Conservation (phyloP, 108 stramenopile genomes). For the Fragilaria crotonensis region DNA sequence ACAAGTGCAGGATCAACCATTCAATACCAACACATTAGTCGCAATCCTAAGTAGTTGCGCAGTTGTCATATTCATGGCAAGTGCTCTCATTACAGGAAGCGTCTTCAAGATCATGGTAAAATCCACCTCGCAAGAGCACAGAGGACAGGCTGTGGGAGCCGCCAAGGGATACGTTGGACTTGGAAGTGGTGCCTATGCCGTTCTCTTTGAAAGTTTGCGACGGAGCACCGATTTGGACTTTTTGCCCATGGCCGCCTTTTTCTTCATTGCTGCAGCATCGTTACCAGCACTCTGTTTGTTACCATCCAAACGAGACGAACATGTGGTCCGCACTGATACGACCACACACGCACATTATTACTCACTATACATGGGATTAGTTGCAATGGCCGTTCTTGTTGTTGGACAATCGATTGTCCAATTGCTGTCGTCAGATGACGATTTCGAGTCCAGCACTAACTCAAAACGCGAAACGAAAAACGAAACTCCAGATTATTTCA, state of each 20-base stretch:
- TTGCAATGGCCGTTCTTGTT: constrained; percentile 45
- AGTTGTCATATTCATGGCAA: constrained; percentile 53
- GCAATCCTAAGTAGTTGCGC: constrained; percentile 41
- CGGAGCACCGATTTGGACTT: constrained; percentile 44
- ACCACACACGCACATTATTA: constrained; percentile 59
- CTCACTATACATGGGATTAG: constrained; percentile 55
- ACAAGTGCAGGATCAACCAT: neutral
- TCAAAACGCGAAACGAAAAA: neutral
- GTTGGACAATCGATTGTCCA: constrained; percentile 38
- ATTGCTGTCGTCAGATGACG: constrained; percentile 15
- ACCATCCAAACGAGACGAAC: constrained; percentile 32
- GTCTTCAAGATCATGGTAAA: constrained; percentile 78
- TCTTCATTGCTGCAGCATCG: constrained; percentile 46
- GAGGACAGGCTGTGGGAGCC: constrained; percentile 74
- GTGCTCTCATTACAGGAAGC: constrained; percentile 65
- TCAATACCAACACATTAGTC: constrained; percentile 9
- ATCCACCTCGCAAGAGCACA: constrained; percentile 53
- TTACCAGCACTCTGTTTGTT: constrained; percentile 54
- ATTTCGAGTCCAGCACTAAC: constrained; percentile 5
- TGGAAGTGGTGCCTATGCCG: constrained; percentile 52
- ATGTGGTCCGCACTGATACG: constrained; percentile 37
- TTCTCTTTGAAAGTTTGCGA: constrained; percentile 53
- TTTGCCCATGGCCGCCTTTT: constrained; percentile 67
- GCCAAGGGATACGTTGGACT: constrained; percentile 86
- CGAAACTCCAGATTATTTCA: constrained; percentile 30